phyloP scores from a whole-genome alignment of 164 flowering plant genomes.

The Chimonanthus salicifolius region DNA sequence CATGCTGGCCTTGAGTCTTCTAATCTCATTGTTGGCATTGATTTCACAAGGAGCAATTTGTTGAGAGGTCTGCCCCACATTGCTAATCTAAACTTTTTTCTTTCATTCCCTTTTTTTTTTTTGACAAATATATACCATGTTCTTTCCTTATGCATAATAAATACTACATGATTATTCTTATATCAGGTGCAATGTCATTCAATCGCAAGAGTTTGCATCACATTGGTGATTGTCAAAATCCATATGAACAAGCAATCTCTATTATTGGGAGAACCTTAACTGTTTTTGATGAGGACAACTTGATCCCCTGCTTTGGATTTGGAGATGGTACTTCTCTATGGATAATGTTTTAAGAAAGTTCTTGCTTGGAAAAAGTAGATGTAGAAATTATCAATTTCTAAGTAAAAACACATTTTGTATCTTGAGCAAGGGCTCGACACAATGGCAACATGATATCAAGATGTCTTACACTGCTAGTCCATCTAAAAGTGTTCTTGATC shows the following conservation, averaged over 20 bases:
- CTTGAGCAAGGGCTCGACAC: too few relatives aligned
- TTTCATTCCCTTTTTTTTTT: background rate
- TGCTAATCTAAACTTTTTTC: background rate
- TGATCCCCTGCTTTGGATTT: conserved; percentile 58
- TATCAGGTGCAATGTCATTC: conserved; percentile 55
- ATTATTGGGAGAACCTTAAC: conserved; percentile 47
- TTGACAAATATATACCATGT: too few relatives aligned
- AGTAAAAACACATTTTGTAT: background rate
- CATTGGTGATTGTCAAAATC: conserved; percentile 43
- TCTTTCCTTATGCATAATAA: background rate
- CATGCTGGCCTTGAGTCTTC: conserved; percentile 58
- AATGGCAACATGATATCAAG: too few relatives aligned
- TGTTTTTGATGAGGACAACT: conserved; percentile 49
- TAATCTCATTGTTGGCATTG: conserved; percentile 62
- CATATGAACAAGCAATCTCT: conserved; percentile 49
- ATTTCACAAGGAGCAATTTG: conserved; percentile 69
- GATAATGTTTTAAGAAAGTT: too few relatives aligned
- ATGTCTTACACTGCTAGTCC: background rate
- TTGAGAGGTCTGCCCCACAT: conserved; percentile 48
- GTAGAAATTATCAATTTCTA: background rate
- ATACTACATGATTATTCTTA: background rate
- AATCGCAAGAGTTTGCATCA: conserved; percentile 56
- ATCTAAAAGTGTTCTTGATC: background rate
- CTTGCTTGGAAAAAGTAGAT: background rate
- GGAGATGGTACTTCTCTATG: conserved; percentile 38